These are phyloP conservation scores for Oryza brachyantha DNA, from an alignment of 176 grass and related monocot genomes.

Conservation along the genomic window DNA sequence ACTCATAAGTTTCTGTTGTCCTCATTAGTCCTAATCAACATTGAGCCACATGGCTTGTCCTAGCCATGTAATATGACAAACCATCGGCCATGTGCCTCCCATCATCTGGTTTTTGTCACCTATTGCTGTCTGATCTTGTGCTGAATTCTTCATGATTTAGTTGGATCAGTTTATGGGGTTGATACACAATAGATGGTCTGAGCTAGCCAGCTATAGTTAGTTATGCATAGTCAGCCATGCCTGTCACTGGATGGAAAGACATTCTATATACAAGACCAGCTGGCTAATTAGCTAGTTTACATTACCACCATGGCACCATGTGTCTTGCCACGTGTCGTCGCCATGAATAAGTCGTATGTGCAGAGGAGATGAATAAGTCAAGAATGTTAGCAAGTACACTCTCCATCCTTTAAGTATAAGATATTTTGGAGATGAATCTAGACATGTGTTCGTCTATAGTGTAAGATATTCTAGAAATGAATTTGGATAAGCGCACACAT, in stretches of 20 bases:
- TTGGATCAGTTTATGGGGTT: not conserved
- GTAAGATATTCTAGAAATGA: no score
- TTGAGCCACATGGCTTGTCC: conserved; percentile 39
- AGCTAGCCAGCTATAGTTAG: not conserved
- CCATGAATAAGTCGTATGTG: not conserved
- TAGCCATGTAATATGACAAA: conserved; percentile 21
- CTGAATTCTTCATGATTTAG: conserved; percentile 20
- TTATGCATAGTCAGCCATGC: not conserved
- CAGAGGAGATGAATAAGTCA: not conserved
- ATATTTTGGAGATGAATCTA: no score
- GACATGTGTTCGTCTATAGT: no score
- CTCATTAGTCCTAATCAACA: conserved; percentile 22
- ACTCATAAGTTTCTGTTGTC: conserved; percentile 12
- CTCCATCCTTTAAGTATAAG: no score
- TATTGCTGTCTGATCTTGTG: conserved; percentile 16
- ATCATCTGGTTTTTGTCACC: conserved; percentile 35
- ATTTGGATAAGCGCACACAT: no score
- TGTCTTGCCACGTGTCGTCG: not conserved
- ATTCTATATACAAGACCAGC: not conserved
- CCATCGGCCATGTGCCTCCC: conserved; percentile 20
- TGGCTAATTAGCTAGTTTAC: not conserved
- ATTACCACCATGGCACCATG: not conserved
- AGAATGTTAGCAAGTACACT: not conserved
- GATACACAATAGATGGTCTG: not conserved
- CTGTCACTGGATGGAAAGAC: not conserved